Evolutionary conservation across 306 rosid genomes (phyloP), one percentile per base, ranked within the genome.

Genomic region (Malus asiatica): DNA sequence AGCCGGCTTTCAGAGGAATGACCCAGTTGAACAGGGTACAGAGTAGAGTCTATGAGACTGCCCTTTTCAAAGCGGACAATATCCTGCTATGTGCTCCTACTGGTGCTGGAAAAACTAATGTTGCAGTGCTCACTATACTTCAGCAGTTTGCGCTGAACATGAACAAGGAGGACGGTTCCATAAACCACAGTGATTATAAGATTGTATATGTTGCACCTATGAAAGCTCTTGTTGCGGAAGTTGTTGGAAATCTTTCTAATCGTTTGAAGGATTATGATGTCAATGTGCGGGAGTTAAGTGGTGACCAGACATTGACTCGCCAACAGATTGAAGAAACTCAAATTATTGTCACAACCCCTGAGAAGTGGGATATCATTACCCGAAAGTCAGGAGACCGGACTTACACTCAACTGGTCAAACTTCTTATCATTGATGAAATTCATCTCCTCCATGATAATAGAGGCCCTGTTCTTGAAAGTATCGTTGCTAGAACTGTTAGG

Each of bases 151-250:
- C 91, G 2, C 79, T 86, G 79, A 86, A 90, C 80, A 89, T 86
- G 86, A 92, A 90, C 78, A 75, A 88, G 9, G 90, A 90, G 4
- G 91, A 95, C 80, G 97, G 96, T 71, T 92, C 95, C 0, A 85
- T 90, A 74, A 90, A 95, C 79, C 97, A 92, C 73, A 81, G 68
- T 76, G 88, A 86, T 10, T 95, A 95, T 80, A 95, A 95, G 79
- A 90, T 95, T 76, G 97, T 95, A 30, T 95, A 95, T 68, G 99
- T 95, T 77, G 99, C 97, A 0, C 99, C 99, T 33, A 95, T 95
- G 99, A 95, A 95, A 87, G 99, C 99, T 53, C 99, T 95, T 76
- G 99, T 95, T 33, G 96, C 99, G 51, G 99, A 95, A 84, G 93
- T 95, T 38, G 98, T 95, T 74, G 98, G 97, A 51, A 92, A 95